Conservation (phyloP, 108 stramenopile species). For the Schizochytrium sp. region DNA sequence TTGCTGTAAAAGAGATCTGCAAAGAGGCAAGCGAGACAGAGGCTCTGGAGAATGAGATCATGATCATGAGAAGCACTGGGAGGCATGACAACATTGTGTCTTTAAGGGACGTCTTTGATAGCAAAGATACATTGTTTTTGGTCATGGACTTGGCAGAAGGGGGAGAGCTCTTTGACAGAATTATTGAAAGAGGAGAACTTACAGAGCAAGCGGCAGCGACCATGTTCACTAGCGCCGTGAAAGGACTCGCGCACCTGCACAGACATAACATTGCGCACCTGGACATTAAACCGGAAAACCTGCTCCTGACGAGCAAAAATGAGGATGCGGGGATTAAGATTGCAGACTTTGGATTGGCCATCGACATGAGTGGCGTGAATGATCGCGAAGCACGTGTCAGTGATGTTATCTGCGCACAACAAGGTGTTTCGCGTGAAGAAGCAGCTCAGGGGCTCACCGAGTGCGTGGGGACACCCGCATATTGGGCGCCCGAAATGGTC, state of each 20-base stretch:
- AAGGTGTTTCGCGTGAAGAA: conserved; percentile 62
- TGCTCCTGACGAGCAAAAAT: conserved; percentile 55
- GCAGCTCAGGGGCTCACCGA: conserved; percentile 22
- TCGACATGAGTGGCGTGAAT: conserved; percentile 69
- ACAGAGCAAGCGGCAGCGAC: conserved; percentile 71
- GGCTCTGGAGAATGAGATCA: conserved; percentile 71
- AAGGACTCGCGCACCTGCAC: conserved; percentile 74
- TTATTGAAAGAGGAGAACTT: conserved; percentile 72
- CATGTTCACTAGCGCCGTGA: conserved; percentile 64
- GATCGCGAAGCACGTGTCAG: conserved; percentile 74
- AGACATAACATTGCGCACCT: conserved; percentile 58
- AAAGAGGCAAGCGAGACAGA: conserved; percentile 66
- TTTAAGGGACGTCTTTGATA: conserved; percentile 70
- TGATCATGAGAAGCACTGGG: conserved; percentile 67
- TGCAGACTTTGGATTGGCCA: conserved; percentile 80
- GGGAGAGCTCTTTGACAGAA: conserved; percentile 83
- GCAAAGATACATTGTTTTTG: conserved; percentile 75
- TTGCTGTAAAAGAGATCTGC: conserved; percentile 71
- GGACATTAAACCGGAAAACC: conserved; percentile 60
- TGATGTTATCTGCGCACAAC: conserved; percentile 72
- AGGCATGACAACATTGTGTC: conserved; percentile 72
- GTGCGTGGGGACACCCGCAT: conserved; percentile 79
- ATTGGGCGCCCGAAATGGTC: conserved; percentile 76
- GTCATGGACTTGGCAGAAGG: conserved; percentile 86
- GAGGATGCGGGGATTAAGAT: conserved; percentile 69